Evolutionary conservation across 169 alveolate genomes (phyloP).

Genomic region (Amoebophrya sp.): DNA sequence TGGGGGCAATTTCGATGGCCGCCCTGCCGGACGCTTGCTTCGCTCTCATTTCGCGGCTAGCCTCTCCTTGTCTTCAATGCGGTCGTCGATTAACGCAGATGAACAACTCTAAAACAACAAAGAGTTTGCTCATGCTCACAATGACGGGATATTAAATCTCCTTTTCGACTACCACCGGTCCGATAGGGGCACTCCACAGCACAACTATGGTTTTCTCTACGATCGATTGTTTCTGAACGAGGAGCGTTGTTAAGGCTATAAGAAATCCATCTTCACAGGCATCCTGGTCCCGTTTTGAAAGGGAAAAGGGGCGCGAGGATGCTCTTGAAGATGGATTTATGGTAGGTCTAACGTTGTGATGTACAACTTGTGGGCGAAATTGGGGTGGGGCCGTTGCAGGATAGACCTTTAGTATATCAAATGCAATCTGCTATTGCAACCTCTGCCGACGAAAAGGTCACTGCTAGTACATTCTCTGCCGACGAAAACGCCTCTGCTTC

Average conservation of each 20-base stretch:
- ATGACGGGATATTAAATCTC: not conserved
- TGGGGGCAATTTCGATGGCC: not conserved
- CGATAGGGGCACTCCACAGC: not conserved
- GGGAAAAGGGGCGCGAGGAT: too few species aligned
- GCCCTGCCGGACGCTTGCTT: not conserved
- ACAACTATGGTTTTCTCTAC: constrained; percentile 21
- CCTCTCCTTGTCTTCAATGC: not conserved
- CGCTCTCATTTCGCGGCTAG: not conserved
- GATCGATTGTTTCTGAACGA: not conserved
- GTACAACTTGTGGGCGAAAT: not conserved
- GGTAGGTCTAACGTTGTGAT: too few species aligned
- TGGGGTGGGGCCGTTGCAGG: not conserved
- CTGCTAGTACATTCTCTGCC: too few species aligned
- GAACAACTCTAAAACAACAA: not conserved
- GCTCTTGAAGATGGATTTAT: too few species aligned
- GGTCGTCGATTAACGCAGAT: not conserved
- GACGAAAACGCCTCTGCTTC: too few species aligned
- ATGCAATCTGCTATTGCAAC: too few species aligned
- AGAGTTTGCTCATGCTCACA: not conserved
- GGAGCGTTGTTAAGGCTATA: too few species aligned
- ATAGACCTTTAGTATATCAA: too few species aligned
- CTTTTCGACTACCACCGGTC: constrained; percentile 19
- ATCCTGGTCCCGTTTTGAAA: too few species aligned
- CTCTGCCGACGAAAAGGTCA: too few species aligned
- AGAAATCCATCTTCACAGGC: too few species aligned